A percentile compares a stretch with the other conserved stretches of the same genome.
Evolutionary conservation across 306 rosid species (phyloP).

Genomic region (Chamaecrista fasciculata): DNA sequence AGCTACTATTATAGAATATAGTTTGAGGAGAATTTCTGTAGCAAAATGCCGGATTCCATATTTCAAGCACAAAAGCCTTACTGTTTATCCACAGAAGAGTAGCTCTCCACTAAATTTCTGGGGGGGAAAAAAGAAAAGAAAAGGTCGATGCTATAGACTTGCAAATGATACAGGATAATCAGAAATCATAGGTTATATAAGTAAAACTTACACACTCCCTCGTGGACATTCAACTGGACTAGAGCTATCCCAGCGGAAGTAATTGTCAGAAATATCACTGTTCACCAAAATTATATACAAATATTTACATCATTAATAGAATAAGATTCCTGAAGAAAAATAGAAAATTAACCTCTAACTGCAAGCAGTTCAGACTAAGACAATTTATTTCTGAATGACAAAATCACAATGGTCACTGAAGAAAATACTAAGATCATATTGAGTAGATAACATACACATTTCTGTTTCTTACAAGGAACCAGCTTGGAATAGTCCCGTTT

Average conservation of each 20-base stretch:
- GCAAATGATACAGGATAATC: not conserved
- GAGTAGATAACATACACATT: slow-evolving; percentile 48
- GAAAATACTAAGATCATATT: slow-evolving; percentile 1
- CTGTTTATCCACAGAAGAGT: slow-evolving; percentile 57
- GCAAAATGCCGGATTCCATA: slow-evolving; percentile 6
- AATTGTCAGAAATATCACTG: slow-evolving; percentile 85
- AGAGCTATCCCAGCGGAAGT: slow-evolving; percentile 72
- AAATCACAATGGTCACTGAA: not conserved
- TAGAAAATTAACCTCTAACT: not conserved
- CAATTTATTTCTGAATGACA: not conserved
- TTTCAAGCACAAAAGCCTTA: slow-evolving; percentile 44
- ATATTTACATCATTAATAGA: slow-evolving; percentile 15
- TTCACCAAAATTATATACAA: slow-evolving; percentile 33
- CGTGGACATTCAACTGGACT: slow-evolving; percentile 67
- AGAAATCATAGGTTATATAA: slow-evolving; percentile 10
- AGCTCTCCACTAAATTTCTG: slow-evolving; percentile 89
- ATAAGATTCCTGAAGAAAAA: slow-evolving; percentile 10
- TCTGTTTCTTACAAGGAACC: slow-evolving; percentile 56
- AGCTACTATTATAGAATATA: slow-evolving; percentile 16
- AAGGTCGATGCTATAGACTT: slow-evolving; percentile 1
- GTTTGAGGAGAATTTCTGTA: slow-evolving; percentile 8
- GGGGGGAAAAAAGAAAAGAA: slow-evolving; percentile 30
- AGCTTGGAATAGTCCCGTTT: slow-evolving; percentile 63
- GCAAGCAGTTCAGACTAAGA: slow-evolving; percentile 15
- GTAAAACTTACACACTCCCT: slow-evolving; percentile 71